Evolutionary conservation across 352 stramenopile species (phyloP).

Genomic region (Phytophthora hybrid): DNA sequence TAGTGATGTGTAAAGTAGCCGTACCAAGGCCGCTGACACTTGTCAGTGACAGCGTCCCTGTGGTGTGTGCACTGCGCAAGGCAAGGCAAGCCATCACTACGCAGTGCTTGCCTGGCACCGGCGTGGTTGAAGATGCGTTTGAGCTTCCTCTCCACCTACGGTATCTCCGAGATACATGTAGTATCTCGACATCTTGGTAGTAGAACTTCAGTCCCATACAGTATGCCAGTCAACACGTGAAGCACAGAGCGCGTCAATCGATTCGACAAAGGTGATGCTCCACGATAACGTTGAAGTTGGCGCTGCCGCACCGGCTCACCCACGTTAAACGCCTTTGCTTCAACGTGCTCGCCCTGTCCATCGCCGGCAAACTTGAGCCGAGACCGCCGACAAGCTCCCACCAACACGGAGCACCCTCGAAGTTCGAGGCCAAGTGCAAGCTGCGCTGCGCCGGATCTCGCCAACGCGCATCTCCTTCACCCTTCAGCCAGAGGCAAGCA

Average conservation of each 20-base stretch:
- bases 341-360: slow-evolving; percentile 26
- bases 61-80: background rate
- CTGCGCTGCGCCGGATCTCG: slow-evolving; percentile 1
- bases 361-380: slow-evolving; percentile 12
- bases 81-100: too few species aligned
- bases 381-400: slow-evolving; percentile 11
- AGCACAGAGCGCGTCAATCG: too few species aligned
- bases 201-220: slow-evolving; percentile 18
- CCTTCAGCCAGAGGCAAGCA: background rate
- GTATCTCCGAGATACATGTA: too few species aligned
- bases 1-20: too few species aligned
- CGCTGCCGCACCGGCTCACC: background rate
- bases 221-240: slow-evolving; percentile 18
- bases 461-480: background rate
- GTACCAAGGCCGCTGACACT: too few species aligned
- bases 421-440: slow-evolving; percentile 3
- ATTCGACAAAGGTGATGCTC: background rate
- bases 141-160: background rate
- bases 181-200: slow-evolving; percentile 20
- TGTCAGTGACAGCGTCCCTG: too few species aligned
- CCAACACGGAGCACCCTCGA: background rate
- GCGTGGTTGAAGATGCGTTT: slow-evolving; percentile 24
- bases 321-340: slow-evolving; percentile 15
- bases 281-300: slow-evolving; percentile 7
- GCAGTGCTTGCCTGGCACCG: background rate